Base-by-base conservation (phyloP, 164 flowering plant species). In the Vitis riparia region DNA sequence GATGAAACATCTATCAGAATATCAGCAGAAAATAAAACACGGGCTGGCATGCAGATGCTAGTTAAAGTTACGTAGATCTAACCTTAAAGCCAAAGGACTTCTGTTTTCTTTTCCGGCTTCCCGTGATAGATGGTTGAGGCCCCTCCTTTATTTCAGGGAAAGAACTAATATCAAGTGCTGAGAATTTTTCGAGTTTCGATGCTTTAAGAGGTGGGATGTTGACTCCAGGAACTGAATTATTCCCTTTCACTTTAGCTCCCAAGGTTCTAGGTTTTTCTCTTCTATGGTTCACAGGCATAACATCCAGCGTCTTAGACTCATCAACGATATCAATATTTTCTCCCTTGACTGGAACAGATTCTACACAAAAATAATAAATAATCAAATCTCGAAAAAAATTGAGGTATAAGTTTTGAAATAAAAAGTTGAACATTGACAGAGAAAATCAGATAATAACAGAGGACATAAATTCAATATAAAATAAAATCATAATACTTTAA, bases 41-140 rank as follows among this genome's bases (percentile, higher is more conserved):
- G 2, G 7, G 9, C 12, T n/a, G 11, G 17, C 6, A 8, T 6
- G 27, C 51, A 9, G 52, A 49, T n/a, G 47, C 37, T 62, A 49
- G 50, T 11, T 52, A 19, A 51, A 57, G 16, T 32, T 58, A 14
- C 19, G 23, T 13, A 12, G 3, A 10, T 16, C 84, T 79, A 80
- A 85, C 91, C 76, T 84, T 83, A 60, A 79, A 80, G 27, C 72
- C 69, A 52, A 73, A 17, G 23, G 69, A 62, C 75, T 81, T 86
- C 60, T 74, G 79, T 71, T 81, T 85, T 55, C 72, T 77, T 66
- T 80, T 85, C 37, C 55, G 37, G 37, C 72, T 17, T 63, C 71
- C 81, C 55, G 66, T n/a, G 50, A 53, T 58, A 29, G 83, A 53
- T 32, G 60, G 82, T 17, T 51, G 53, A 72, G 65, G 51, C 30